Evolutionary conservation across 345 rosid genomes (phyloP).

Genomic region (Turnera subulata): DNA sequence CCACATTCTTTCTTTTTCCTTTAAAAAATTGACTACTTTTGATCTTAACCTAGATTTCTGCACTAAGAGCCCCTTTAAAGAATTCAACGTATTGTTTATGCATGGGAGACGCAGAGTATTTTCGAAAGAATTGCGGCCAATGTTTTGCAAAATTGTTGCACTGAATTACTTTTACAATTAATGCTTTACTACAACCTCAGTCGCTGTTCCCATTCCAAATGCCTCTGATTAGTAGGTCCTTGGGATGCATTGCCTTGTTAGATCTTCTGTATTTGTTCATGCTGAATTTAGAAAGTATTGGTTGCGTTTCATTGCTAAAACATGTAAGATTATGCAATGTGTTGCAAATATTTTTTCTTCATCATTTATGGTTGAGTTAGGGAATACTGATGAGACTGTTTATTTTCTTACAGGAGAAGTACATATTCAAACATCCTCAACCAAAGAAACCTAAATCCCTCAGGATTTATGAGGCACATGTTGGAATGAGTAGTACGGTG

Average conservation of each 20-base stretch:
- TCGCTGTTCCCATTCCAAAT: background rate
- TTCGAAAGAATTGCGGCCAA: too few species aligned
- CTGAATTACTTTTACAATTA: background rate
- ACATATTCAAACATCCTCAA: conserved; percentile 75
- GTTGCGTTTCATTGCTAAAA: background rate
- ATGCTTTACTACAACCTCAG: background rate
- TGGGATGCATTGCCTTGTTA: background rate
- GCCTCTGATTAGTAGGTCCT: too few species aligned
- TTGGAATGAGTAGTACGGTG: conserved; percentile 98
- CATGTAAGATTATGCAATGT: background rate
- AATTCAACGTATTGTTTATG: too few species aligned
- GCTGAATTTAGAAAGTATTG: background rate
- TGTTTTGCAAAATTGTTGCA: background rate
- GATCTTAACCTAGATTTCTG: too few species aligned
- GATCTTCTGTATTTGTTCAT: background rate
- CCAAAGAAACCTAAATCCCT: conserved; percentile 85
- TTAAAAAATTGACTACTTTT: too few species aligned
- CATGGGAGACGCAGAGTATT: too few species aligned
- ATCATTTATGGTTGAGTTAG: background rate
- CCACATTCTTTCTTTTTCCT: too few species aligned
- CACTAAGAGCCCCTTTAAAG: too few species aligned
- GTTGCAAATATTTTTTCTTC: background rate
- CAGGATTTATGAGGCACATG: conserved; percentile 91
- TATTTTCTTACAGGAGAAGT: conserved; percentile 57
- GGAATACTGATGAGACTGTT: conserved; percentile 12